Base-by-base conservation (phyloP, 2,329 filamentous ascomycete species). In the Monosporascus sp. region DNA sequence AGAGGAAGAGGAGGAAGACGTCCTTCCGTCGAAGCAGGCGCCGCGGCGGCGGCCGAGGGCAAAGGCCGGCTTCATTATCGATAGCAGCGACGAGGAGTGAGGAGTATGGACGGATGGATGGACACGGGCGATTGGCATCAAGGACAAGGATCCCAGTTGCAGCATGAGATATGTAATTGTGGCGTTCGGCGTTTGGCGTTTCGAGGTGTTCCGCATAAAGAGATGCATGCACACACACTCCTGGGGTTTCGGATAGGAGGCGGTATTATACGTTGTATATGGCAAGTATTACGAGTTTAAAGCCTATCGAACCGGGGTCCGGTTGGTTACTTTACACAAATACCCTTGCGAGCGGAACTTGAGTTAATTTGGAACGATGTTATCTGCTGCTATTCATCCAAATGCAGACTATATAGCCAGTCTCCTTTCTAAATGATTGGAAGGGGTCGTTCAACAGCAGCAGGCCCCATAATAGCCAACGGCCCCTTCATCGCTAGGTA, bases 11-110 rank as follows among this genome's bases (percentile, higher is more conserved):
- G 72, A 74, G 27, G 71, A 74, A 1, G 68, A 68, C 1, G 68
- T 69, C 22, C 57, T 68, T 2, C 60, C 59, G 59, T 52, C 69
- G 7, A 71, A 72, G 53, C 60, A 65, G 4, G 68, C 59, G 51
- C 58, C 66, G 6, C 70, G 72, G 48, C 60, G 68, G 58, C 71
- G 78, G 52, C 69, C 71, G 1, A 71, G 78, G 55, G 70, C 75
- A 3, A 74, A 74, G 50, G 75, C 76, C 18, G 81, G 81, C 0
- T 84, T 85, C 56, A 66, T 84, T 46, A 61, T 82, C 37, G 81
- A 84, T 60, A 83, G 81, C 55, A 82, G 82, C 63, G 82, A 85
- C 47, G 79, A 82, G 57, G 77, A 81, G 51, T 59, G 54, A 58
- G 44, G 38, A 46, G n/a, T n/a, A 38, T 48, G 24, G 43, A 27